Conservation (phyloP, 202 grass and related monocot genomes). For the Zoysia matrella region DNA sequence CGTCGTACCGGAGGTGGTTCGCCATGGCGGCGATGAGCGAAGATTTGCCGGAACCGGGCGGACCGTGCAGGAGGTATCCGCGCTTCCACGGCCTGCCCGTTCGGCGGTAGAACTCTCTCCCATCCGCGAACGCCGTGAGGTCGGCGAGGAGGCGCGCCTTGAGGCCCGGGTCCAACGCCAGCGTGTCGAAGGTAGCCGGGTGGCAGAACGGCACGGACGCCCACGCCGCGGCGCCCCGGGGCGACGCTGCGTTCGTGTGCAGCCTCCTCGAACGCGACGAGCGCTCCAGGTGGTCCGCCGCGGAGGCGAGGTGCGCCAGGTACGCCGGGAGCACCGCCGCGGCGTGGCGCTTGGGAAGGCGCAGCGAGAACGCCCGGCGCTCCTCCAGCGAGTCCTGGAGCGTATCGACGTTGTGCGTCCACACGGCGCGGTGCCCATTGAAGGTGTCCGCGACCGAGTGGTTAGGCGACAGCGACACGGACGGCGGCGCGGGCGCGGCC, state of each 20-base stretch:
- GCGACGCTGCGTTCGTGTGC: constrained; percentile 54
- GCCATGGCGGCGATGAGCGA: constrained; percentile 95
- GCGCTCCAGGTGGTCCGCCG: constrained; percentile 76
- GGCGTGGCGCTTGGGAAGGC: constrained; percentile 68
- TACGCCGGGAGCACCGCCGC: constrained; percentile 51
- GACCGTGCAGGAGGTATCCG: too few relatives aligned
- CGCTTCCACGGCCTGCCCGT: too few relatives aligned
- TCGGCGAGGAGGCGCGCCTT: too few relatives aligned
- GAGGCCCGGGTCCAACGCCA: too few relatives aligned
- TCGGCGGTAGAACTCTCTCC: too few relatives aligned
- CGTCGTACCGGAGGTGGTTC: constrained; percentile 91
- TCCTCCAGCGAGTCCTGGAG: constrained; percentile 97
- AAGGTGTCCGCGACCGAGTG: constrained; percentile 33
- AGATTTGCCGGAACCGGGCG: neutral
- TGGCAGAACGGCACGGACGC: too few relatives aligned
- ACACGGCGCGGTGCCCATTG: constrained; percentile 72
- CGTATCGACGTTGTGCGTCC: constrained; percentile 89
- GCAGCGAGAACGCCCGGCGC: constrained; percentile 82
- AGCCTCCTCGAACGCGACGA: constrained; percentile 75
- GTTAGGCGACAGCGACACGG: constrained; percentile 90
- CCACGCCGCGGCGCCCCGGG: too few relatives aligned
- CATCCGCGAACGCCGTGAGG: too few relatives aligned
- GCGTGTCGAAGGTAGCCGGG: too few relatives aligned
- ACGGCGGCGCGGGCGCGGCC: constrained; percentile 36
- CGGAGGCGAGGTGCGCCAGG: constrained; percentile 68